These are phyloP conservation scores for Botrytis fragariae DNA, from an alignment of 2,329 filamentous ascomycete species.

Conservation along the genomic window DNA sequence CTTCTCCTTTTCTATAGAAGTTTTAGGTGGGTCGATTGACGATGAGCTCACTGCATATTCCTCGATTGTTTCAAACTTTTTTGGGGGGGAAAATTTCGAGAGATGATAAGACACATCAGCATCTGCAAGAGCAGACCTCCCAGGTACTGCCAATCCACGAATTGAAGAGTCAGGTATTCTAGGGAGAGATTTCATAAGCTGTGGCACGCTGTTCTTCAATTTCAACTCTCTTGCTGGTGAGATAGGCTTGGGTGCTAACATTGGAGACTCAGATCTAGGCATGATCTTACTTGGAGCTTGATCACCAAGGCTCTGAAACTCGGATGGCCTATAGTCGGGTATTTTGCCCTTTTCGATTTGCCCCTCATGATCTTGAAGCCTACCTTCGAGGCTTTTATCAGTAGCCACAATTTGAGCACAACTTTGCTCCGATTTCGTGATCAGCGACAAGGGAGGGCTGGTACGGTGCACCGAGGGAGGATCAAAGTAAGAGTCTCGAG, in stretches of 20 bases:
- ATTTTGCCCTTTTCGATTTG: conserved; percentile 13
- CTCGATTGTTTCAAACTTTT: background rate
- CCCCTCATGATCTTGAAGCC: conserved; percentile 6
- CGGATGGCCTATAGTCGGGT: background rate
- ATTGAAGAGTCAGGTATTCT: conserved; percentile 29
- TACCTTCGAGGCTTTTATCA: background rate
- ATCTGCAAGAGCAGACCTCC: background rate
- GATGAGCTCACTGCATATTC: background rate
- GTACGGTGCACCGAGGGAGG: conserved; percentile 10
- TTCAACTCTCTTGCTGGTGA: conserved; percentile 38
- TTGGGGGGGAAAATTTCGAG: conserved; percentile 18
- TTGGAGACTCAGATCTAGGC: conserved; percentile 33
- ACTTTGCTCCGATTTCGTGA: conserved; percentile 3
- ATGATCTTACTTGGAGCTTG: conserved; percentile 29
- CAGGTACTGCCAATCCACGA: conserved; percentile 16
- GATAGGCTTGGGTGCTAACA: conserved; percentile 39
- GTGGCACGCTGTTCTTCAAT: conserved; percentile 39
- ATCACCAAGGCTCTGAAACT: conserved; percentile 27
- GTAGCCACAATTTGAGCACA: background rate
- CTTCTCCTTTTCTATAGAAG: background rate
- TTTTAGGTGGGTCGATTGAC: background rate
- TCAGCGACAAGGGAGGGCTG: conserved; percentile 20
- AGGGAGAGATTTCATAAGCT: conserved; percentile 39
- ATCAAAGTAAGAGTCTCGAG: conserved; percentile 21
- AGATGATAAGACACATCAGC: conserved; percentile 22